Evolutionary conservation across 2,329 filamentous ascomycete genomes (phyloP), one percentile per base, ranked within the genome.

Genomic region (Diaporthe citriasiana): DNA sequence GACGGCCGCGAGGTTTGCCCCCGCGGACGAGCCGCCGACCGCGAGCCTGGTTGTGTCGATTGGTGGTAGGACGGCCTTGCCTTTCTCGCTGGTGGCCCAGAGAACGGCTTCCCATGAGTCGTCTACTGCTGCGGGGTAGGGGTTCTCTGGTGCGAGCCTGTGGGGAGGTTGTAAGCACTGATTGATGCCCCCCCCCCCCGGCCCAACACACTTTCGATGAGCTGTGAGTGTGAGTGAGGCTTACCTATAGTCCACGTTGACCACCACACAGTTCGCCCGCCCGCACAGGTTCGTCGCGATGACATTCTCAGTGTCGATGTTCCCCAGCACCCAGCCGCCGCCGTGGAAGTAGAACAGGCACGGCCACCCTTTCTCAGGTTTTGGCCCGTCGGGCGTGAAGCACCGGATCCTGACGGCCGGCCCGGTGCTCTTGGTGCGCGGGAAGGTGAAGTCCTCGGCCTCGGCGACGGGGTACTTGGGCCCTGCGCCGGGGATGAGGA

Each of bases 291-390:
- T 86, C n/a, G 87, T 86, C 68, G 87, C 88, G 4, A 90, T 86
- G 5, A 85, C 84, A 76, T 91, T 90, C 80, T 91, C 89, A 0
- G 88, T 90, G 74, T 88, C 84, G 56, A 90, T 89, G 59, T 87
- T 89, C 0, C 89, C 89, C 40, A 90, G 77, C 4, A 90, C 88
- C 88, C 88, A 91, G 4, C 89, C 89, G 0, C 89, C 89, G 6
- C 89, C 89, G 76, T 91, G 89, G 77, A 86, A 89, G 78, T 89
- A 91, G 4, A 91, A 76, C 78, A 88, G 85, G 10, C 87, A 84
- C 2, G 89, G 89, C 89, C 89, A 91, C 35, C 89, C 89, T 0
- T 76, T 77, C 0, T 77, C 80, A 0, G 88, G 88, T 15, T 74
- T 82, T 7, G 82, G 75, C 0, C 86, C 86, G 7, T 80, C 78